Base-by-base conservation (phyloP, 768 basidiomycete genomes). In the Lyophyllum semitale region DNA sequence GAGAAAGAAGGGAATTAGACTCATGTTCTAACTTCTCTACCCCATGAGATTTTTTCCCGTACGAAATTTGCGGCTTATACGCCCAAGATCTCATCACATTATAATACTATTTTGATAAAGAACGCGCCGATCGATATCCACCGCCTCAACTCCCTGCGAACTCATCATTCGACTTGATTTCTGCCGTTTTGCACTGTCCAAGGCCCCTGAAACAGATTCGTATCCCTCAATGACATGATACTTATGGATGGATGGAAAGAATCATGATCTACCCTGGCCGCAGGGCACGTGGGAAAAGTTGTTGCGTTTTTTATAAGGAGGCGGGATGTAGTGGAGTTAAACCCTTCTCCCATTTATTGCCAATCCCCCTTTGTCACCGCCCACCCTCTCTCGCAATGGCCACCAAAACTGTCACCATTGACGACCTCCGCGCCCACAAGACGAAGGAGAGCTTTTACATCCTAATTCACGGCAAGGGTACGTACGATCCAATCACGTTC, bases 391-490 rank as follows among this genome's bases (percentile, higher is more conserved):
- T 45, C 48, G 53, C 63, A 67, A 81, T 83, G 71, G 58, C 74
- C 63, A 65, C 75, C 63, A 91, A 84, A 73, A 71, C 81, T 53
- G 64, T 92, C 68, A 84, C 85, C 60, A 72, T 78, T 69, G 88
- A 90, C 38, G 84, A 93, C 70, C 88, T 97, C 69, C 86, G 91
- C 63, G 78, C 79, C 50, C 83, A 96, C 81, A 82, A 74, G 61
- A 77, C 79, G 50, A 90, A 89, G 74, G 85, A 92, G 55, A 84
- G 74, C 60, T 76, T 97, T 63, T 96, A 85, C 73, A 71, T 96
- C 69, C 84, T 95, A 63, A 73, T 98, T 59, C 84, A 91, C 72
- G 85, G 83, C 68, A 95, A 96, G 69, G 93, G 94, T 93, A 60
- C 54, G 63, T 44, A 48, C 42, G 49, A 65, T 59, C 77, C 73